phyloP scores from a whole-genome alignment of 331 rosid species.

The Telfairia occidentalis region DNA sequence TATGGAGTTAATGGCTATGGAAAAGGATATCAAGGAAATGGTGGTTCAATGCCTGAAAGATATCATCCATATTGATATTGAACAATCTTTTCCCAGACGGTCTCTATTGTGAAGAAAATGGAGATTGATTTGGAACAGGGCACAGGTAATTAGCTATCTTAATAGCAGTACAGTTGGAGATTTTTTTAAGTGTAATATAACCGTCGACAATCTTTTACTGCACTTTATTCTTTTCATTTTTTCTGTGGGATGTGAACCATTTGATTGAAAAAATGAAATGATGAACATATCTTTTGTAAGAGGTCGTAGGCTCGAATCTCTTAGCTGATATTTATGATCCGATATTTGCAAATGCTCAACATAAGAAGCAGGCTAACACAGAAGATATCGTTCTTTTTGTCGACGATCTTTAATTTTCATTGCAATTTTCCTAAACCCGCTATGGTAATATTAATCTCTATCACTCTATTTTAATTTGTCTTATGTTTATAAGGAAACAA shows the following conservation, averaged over 20 bases:
- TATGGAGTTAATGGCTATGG: background rate
- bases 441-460: background rate
- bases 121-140: background rate
- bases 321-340: background rate
- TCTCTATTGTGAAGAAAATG: background rate
- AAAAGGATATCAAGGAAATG: background rate
- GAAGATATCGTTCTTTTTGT: too few species aligned
- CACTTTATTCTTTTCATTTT: background rate
- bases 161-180: background rate
- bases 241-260: background rate
- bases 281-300: background rate
- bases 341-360: background rate
- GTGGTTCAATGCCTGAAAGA: conserved; percentile 11
- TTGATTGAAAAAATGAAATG: background rate
- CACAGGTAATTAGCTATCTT: background rate
- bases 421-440: background rate
- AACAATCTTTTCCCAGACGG: background rate
- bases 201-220: background rate
- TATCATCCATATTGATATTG: conserved; percentile 8
- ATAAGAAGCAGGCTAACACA: too few species aligned
- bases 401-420: too few species aligned
- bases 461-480: background rate
- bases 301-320: background rate
- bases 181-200: background rate
- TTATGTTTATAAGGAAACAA: background rate